Percentiles rank a stretch among this genome's conserved stretches.
phyloP scores from a whole-genome alignment of 768 basidiomycete genomes.

The Mrakia hoshinonis region DNA sequence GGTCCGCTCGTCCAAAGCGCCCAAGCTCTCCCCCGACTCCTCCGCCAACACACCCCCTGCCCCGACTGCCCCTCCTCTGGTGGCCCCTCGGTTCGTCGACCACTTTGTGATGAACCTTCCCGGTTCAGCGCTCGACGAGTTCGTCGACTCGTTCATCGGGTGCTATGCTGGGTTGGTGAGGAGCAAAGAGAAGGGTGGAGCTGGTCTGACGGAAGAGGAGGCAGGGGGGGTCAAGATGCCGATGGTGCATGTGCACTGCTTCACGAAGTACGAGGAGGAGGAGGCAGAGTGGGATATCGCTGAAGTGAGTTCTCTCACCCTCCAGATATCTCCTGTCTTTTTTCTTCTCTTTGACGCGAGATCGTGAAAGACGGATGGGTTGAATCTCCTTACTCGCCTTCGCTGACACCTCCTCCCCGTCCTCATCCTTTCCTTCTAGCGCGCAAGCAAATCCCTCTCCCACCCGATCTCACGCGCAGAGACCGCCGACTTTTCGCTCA shows the following conservation, averaged over 20 bases:
- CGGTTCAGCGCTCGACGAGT: conserved; percentile 68
- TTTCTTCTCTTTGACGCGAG: conserved; percentile 9
- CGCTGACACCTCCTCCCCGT: conserved; percentile 25
- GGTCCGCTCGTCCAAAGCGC: background rate
- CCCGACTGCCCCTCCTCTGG: background rate
- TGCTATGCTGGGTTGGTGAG: conserved; percentile 47
- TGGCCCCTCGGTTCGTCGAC: conserved; percentile 45
- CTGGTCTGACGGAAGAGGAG: conserved; percentile 45
- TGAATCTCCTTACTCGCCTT: background rate
- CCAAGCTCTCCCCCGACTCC: background rate
- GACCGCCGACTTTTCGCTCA: conserved; percentile 43
- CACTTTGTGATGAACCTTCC: conserved; percentile 99
- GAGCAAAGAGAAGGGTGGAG: conserved; percentile 36
- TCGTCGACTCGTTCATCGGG: conserved; percentile 80
- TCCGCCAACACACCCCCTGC: background rate
- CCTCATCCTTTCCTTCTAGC: conserved; percentile 43
- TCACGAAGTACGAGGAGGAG: conserved; percentile 64
- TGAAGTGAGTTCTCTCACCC: background rate
- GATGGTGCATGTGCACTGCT: conserved; percentile 91
- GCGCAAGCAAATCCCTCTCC: conserved; percentile 62
- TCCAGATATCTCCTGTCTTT: background rate
- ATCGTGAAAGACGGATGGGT: background rate
- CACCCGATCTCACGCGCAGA: conserved; percentile 44
- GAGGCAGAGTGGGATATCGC: conserved; percentile 38
- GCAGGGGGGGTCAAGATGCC: conserved; percentile 57